Base-by-base conservation (phyloP, 2,329 filamentous ascomycete species). In the Fusarium tjaetaba region DNA sequence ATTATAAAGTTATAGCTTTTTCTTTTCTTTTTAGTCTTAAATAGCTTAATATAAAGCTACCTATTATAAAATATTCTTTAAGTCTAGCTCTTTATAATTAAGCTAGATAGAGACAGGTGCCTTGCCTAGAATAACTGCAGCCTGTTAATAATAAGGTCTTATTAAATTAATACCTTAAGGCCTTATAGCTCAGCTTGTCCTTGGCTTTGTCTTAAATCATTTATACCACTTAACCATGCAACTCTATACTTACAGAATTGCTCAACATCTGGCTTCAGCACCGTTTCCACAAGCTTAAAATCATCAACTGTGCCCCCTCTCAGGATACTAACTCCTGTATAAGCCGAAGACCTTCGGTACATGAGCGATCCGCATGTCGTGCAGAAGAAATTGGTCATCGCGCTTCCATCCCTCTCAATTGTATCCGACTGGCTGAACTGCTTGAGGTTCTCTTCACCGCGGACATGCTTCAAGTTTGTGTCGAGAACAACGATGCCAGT, bases 401-500 rank as follows among this genome's bases (percentile, higher is more conserved):
- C 20, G 11, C 36, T 36, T 9, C 43, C 43, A 1, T 59, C 14
- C 32, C 26, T 22, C 6, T 15, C 82, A 45, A 88, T 85, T 0
- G 88, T 89, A n/a, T 81, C 76, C 5, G 74, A 75, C 72, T 90
- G 86, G 8, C 76, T 72, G 65, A 81, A 91, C 2, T 76, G 71
- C 24, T 78, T 87, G 18, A 91, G 82, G 34, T 85, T 86, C 2
- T 88, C 85, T 8, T 81, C 79, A 14, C 89, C 89, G 18, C 88
- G 87, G 0, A 88, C 15, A 72, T 89, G 85, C 52, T 78, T 84
- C 0, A 90, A 72, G 64, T 85, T 65, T 1, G 77, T 75, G 76
- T 89, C 83, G 16, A 76, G 70, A 45, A 90, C 79, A 65, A 84
- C 83, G 76, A 91, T 89, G 80, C 89, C 90, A 60, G 88, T 86